These are phyloP conservation scores for Digitaria exilis DNA, from an alignment of 202 grass and related monocot species.

Conservation along the genomic window DNA sequence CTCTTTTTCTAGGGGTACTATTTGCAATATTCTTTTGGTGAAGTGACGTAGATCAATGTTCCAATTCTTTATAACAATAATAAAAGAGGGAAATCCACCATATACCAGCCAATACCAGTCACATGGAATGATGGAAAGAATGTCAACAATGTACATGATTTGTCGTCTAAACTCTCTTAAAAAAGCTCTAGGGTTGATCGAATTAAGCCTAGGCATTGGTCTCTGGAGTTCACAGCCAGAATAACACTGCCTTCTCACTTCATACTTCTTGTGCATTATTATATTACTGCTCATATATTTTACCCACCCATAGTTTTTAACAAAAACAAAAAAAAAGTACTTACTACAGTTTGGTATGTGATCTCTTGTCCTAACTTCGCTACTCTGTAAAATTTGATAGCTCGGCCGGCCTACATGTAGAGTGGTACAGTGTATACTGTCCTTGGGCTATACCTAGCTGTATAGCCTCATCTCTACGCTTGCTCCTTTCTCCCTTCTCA, in stretches of 20 bases:
- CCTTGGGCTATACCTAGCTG: constrained; percentile 43
- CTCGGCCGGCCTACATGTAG: constrained; percentile 54
- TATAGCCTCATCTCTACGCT: constrained; percentile 49
- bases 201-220: constrained; percentile 22
- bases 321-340: background rate
- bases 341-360: constrained; percentile 35
- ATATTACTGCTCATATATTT: background rate
- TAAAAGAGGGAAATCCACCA: constrained; percentile 26
- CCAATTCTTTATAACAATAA: constrained; percentile 44
- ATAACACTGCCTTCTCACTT: constrained; percentile 11
- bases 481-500: constrained; percentile 31
- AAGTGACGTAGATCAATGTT: constrained; percentile 58
- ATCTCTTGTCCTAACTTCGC: constrained; percentile 47
- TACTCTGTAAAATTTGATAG: constrained; percentile 41
- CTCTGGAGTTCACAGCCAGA: background rate
- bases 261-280: background rate
- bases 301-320: background rate
- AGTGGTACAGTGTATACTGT: constrained; percentile 62
- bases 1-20: constrained; percentile 57
- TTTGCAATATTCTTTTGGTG: constrained; percentile 61
- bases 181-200: background rate
- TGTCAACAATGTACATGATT: constrained; percentile 53
- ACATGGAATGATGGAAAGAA: constrained; percentile 72
- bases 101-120: constrained; percentile 53
- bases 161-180: constrained; percentile 22